These are phyloP conservation scores for Pythium aquatile DNA, from an alignment of 352 stramenopile genomes.

Conservation along the genomic window DNA sequence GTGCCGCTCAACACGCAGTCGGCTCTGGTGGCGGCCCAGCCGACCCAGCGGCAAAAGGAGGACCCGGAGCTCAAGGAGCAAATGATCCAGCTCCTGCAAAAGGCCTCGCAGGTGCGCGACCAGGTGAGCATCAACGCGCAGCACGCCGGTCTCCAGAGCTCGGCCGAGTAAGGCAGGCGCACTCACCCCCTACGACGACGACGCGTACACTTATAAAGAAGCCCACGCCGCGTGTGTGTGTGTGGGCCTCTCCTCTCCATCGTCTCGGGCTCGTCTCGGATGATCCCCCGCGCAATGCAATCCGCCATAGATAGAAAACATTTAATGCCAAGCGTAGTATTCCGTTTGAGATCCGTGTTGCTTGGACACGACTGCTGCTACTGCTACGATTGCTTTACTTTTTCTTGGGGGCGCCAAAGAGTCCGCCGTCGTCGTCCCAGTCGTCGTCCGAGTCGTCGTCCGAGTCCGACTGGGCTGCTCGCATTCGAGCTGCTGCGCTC, in stretches of 20 bases:
- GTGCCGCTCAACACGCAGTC: slow-evolving; percentile 64
- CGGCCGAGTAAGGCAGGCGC: slow-evolving; percentile 44
- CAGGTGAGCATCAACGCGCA: slow-evolving; percentile 63
- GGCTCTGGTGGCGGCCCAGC: slow-evolving; percentile 41
- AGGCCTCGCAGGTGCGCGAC: slow-evolving; percentile 77
- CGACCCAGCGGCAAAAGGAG: slow-evolving; percentile 38
- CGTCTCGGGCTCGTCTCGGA: slow-evolving; percentile 1
- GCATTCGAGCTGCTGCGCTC: slow-evolving; percentile 47
- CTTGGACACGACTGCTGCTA: neutral
- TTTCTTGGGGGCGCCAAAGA: slow-evolving; percentile 48
- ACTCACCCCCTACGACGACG: neutral
- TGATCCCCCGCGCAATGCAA: neutral
- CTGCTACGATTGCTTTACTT: slow-evolving; percentile 6
- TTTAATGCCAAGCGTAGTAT: slow-evolving; percentile 12
- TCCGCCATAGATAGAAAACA: slow-evolving; percentile 2
- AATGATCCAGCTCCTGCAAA: slow-evolving; percentile 84
- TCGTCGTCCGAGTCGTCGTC: slow-evolving; percentile 52
- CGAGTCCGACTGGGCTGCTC: slow-evolving; percentile 36
- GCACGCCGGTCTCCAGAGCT: slow-evolving; percentile 70
- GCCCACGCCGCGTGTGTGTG: neutral
- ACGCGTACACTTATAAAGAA: slow-evolving; percentile 1
- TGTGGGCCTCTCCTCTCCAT: neutral
- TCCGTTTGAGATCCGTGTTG: neutral
- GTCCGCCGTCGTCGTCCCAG: slow-evolving; percentile 57
- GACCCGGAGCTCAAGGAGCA: slow-evolving; percentile 80